Base-by-base conservation (phyloP, 495 filamentous ascomycete species). In the Penicillium paradoxum region DNA sequence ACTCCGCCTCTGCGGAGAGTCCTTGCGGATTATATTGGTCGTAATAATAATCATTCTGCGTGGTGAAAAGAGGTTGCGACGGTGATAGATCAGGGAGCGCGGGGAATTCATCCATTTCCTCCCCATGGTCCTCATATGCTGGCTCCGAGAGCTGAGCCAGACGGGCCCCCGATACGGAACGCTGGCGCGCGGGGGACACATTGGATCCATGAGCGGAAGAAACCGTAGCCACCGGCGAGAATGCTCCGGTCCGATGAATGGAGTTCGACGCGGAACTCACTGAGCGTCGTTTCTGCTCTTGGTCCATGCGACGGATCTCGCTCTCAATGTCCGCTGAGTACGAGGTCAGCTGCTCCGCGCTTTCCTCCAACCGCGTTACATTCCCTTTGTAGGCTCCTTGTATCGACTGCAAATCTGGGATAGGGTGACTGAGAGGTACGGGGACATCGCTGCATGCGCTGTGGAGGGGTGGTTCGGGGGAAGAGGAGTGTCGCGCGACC, bases 321-420 rank as follows among this genome's bases (percentile, higher is more conserved):
- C 84, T 83, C 37, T 84, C 89, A 61, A 96, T 87, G 57, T 84
- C 78, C 14, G 85, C 84, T n/a, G 84, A 86, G 37, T 82, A 86
- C 64, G 83, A 81, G 60, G 86, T 91, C 63, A 96, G 73, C 33
- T 85, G 80, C 70, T 95, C 90, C 21, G 90, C 90, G 37, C 83
- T 88, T 55, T 84, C 79, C 62, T 96, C 90, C 56, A 96, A 74
- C 38, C 87, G 81, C 65, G 90, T 87, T 51, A 95, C 84, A 75
- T 91, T 92, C 63, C 79, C 78, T 18, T 83, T 70, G 61, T 86
- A 89, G 25, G 86, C 86, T 21, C 86, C 85, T 59, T 89, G 86
- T 38, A 88, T 71, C 18, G 84, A 81, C 61, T 87, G 84, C 33
- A 86, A 70, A 68, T 91, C 89, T 18, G 89, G 88, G 4, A 79